phyloP scores from a whole-genome alignment of 257 asterid genomes.

The Nicotiana attenuata region DNA sequence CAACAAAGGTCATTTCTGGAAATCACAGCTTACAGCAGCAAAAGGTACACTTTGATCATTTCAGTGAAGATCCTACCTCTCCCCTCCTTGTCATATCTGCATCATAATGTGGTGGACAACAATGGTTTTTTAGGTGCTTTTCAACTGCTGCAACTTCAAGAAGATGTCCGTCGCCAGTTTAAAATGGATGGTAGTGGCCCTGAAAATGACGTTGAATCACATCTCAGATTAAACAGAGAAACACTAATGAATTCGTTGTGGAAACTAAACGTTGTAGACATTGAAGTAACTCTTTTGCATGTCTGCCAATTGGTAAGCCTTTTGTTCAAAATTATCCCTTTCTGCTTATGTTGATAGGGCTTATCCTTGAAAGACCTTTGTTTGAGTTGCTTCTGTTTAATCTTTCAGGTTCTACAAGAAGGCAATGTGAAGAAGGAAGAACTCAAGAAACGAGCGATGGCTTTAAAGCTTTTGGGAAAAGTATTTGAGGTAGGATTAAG shows the following conservation, averaged over 20 bases:
- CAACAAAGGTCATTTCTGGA: slow-evolving; percentile 78
- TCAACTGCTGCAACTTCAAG: slow-evolving; percentile 94
- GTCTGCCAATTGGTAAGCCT: slow-evolving; percentile 79
- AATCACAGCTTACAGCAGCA: slow-evolving; percentile 82
- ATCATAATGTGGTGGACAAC: background rate
- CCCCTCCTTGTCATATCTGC: background rate
- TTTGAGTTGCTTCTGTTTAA: background rate
- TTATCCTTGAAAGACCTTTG: background rate
- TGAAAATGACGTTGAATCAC: slow-evolving; percentile 70
- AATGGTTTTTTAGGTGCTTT: slow-evolving; percentile 57
- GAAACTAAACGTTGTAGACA: slow-evolving; percentile 85
- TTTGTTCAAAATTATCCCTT: background rate
- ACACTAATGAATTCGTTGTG: slow-evolving; percentile 75
- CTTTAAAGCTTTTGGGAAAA: slow-evolving; percentile 65
- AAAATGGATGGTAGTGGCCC: slow-evolving; percentile 53
- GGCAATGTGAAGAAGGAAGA: slow-evolving; percentile 56
- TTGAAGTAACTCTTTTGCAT: slow-evolving; percentile 73
- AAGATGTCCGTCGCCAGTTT: slow-evolving; percentile 58
- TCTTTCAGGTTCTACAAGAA: slow-evolving; percentile 70
- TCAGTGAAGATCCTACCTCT: background rate
- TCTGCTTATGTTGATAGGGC: background rate
- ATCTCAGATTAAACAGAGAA: slow-evolving; percentile 56
- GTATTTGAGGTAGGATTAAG: slow-evolving; percentile 48
- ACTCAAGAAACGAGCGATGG: slow-evolving; percentile 58
- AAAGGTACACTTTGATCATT: slow-evolving; percentile 37